Evolutionary conservation across 352 stramenopile genomes (phyloP).

Genomic region (Phytophthora meadii): DNA sequence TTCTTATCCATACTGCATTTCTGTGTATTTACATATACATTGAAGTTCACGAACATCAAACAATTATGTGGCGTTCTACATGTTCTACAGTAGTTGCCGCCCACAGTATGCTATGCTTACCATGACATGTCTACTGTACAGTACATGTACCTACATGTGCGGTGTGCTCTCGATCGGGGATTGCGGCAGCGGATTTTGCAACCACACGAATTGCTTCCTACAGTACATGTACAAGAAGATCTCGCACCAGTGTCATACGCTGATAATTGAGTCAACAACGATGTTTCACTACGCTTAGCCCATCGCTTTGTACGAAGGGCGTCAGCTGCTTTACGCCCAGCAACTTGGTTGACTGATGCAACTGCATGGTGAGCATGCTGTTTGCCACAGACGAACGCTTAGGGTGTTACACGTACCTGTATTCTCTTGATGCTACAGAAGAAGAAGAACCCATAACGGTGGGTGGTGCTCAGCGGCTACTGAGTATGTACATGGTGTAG

Average conservation of each 20-base stretch:
- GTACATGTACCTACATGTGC: too few species aligned
- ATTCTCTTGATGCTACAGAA: too few species aligned
- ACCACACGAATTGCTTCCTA: conserved; percentile 17
- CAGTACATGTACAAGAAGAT: too few species aligned
- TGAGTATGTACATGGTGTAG: too few species aligned
- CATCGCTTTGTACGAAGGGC: conserved; percentile 4
- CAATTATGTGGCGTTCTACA: too few species aligned
- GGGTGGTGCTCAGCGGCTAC: not conserved
- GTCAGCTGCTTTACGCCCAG: conserved; percentile 9
- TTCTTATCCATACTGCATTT: too few species aligned
- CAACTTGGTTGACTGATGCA: not conserved
- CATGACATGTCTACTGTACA: conserved; percentile 2
- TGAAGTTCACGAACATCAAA: too few species aligned
- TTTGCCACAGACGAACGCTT: not conserved
- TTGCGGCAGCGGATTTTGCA: conserved; percentile 16
- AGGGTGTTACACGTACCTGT: too few species aligned
- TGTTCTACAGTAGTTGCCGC: too few species aligned
- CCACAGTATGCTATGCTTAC: too few species aligned
- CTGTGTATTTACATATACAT: too few species aligned
- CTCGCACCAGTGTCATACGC: conserved; percentile 20
- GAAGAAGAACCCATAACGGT: not conserved
- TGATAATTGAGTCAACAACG: conserved; percentile 20
- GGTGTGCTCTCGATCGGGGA: conserved; percentile 5
- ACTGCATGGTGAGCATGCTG: not conserved
- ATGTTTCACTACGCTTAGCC: not conserved